Conservation (phyloP, 169 alveolate genomes). For the Pseudocohnilembus persalinus region DNA sequence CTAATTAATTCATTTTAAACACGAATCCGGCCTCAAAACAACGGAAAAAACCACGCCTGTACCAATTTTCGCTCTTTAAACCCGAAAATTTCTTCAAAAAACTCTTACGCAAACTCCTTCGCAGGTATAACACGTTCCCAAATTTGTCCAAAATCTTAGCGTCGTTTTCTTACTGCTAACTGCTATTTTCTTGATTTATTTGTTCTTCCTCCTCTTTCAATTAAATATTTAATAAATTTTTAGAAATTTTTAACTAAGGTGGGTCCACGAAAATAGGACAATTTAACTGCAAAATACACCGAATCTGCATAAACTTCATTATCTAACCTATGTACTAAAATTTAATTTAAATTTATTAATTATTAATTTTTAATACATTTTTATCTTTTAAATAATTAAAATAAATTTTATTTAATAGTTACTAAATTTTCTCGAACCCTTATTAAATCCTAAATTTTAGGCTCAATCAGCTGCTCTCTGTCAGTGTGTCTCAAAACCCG, state of each 20-base stretch:
- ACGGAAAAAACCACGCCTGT: too few relatives aligned
- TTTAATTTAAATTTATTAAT: too few relatives aligned
- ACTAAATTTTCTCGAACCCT: background rate
- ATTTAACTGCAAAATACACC: background rate
- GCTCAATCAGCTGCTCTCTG: background rate
- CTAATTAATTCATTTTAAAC: too few relatives aligned
- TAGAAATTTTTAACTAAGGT: too few relatives aligned
- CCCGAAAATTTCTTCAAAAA: constrained; percentile 17
- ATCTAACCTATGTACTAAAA: constrained; percentile 4
- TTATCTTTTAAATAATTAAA: too few relatives aligned
- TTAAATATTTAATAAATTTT: too few relatives aligned
- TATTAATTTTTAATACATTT: too few relatives aligned
- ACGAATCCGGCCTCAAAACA: too few relatives aligned
- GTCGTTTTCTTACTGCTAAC: background rate
- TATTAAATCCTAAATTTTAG: background rate
- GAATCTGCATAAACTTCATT: background rate
- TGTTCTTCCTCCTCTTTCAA: background rate
- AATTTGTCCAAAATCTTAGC: background rate
- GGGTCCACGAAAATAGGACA: constrained; percentile 2
- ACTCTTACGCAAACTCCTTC: constrained; percentile 1
- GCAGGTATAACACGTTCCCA: background rate
- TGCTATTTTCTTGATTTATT: background rate
- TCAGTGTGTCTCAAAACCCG: background rate
- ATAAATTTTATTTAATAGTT: background rate
- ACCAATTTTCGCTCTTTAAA: too few relatives aligned